A percentile compares a stretch with the other conserved stretches of the same genome.
Evolutionary conservation across 2,329 filamentous ascomycete species (phyloP).

Genomic region (Epichloe hybrida): DNA sequence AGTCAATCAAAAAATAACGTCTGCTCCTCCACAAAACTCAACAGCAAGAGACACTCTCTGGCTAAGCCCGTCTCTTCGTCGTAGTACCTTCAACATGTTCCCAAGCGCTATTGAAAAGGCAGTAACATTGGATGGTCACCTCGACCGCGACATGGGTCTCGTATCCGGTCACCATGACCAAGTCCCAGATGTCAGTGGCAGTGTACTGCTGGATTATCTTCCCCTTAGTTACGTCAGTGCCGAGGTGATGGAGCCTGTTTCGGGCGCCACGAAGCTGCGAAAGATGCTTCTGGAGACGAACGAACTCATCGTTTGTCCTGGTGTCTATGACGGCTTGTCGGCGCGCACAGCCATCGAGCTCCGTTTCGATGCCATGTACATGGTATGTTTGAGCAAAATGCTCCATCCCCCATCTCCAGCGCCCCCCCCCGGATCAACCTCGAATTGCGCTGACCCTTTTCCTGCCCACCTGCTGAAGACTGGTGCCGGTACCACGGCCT

Average conservation of each 20-base stretch:
- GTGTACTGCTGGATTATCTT: background rate
- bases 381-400: constrained; percentile 31
- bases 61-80: background rate
- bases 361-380: constrained; percentile 52
- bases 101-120: constrained; percentile 5
- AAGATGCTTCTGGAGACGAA: constrained; percentile 25
- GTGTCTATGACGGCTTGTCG: constrained; percentile 56
- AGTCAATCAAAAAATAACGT: background rate
- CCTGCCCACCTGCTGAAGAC: constrained; percentile 27
- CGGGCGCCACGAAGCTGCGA: constrained; percentile 24
- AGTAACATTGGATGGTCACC: constrained; percentile 1
- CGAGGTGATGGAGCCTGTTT: constrained; percentile 7
- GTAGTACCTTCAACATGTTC: constrained; percentile 1
- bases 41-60: background rate
- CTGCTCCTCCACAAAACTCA: background rate
- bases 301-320: constrained; percentile 43
- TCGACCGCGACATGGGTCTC: constrained; percentile 3
- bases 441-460: background rate
- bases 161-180: constrained; percentile 1
- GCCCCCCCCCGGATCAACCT: no score
- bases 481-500: constrained; percentile 48
- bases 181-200: background rate
- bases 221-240: constrained; percentile 6
- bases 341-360: constrained; percentile 47
- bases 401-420: background rate